A percentile compares a stretch with the other conserved stretches of the same genome.
Evolutionary conservation across 2,329 filamentous ascomycete genomes (phyloP).

Genomic region (Monosporascus cannonballus): DNA sequence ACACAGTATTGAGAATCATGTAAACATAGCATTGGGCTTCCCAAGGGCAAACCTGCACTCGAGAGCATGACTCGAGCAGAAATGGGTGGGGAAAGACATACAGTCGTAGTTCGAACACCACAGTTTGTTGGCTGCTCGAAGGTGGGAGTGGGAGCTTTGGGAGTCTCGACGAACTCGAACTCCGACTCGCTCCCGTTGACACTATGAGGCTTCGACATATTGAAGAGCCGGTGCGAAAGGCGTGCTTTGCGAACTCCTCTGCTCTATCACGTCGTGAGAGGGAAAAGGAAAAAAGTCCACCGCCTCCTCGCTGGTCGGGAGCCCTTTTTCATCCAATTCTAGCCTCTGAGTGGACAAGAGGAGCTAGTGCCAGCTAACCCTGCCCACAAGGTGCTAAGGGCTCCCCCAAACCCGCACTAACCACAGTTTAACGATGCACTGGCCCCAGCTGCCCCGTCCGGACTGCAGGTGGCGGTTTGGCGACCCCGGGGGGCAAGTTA

Average conservation of each 20-base stretch:
- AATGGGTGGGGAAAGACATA: constrained; percentile 26
- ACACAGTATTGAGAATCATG: background rate
- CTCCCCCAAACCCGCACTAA: no score
- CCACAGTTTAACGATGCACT: no score
- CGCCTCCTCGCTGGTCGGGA: background rate
- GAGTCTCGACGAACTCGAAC: constrained; percentile 61
- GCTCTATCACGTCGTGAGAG: background rate
- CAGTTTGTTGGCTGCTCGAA: constrained; percentile 48
- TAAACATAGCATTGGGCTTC: no score
- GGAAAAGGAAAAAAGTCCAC: background rate
- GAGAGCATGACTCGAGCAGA: background rate
- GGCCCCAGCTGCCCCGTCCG: no score
- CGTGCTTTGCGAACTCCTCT: background rate
- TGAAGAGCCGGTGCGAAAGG: constrained; percentile 19
- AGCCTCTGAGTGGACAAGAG: background rate
- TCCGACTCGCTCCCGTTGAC: constrained; percentile 43
- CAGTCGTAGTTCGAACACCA: constrained; percentile 49
- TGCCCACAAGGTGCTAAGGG: no score
- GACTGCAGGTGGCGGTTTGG: no score
- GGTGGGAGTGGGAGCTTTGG: constrained; percentile 41
- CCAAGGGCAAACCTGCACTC: background rate
- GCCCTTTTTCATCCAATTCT: background rate
- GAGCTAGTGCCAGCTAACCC: no score
- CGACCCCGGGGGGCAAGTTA: no score
- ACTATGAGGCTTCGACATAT: constrained; percentile 43